Conservation (phyloP, 768 basidiomycete species). For the Trametes coccinea region DNA sequence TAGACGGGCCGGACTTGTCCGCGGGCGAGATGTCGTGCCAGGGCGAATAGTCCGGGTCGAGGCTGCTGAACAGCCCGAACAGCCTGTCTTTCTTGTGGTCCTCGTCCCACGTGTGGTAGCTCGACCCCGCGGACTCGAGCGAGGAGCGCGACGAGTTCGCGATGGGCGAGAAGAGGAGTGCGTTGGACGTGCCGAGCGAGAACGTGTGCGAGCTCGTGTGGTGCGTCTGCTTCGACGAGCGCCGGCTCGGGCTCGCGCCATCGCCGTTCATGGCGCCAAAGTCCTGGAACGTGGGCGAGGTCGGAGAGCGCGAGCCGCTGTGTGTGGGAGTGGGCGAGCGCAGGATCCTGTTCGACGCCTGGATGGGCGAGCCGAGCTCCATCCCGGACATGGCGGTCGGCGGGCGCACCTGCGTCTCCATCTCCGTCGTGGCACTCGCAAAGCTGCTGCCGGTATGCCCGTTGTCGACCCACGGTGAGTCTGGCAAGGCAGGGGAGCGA, state of each 20-base stretch:
- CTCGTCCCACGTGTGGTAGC: constrained; percentile 80
- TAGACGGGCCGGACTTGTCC: constrained; percentile 50
- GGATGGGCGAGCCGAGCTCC: constrained; percentile 50
- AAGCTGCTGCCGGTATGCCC: constrained; percentile 28
- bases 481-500: constrained; percentile 58
- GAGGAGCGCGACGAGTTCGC: constrained; percentile 79
- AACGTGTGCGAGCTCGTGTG: constrained; percentile 26
- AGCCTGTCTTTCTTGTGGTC: constrained; percentile 54
- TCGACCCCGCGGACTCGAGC: constrained; percentile 77
- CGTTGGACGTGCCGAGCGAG: constrained; percentile 38
- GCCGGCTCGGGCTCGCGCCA: constrained; percentile 40
- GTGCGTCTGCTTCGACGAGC: constrained; percentile 52
- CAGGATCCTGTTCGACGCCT: constrained; percentile 40
- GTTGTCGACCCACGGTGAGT: constrained; percentile 54
- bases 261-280: constrained; percentile 34
- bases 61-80: constrained; percentile 54
- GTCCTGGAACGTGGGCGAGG: constrained; percentile 50
- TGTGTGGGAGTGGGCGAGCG: constrained; percentile 74
- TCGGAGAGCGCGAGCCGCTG: constrained; percentile 51
- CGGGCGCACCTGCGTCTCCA: constrained; percentile 33
- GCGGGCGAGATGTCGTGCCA: constrained; percentile 63
- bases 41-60: constrained; percentile 48
- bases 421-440: background rate
- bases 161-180: constrained; percentile 67
- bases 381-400: constrained; percentile 51